A percentile compares a stretch with the other conserved stretches of the same genome.
These are phyloP conservation scores for Trametes elegans DNA, from an alignment of 768 basidiomycete genomes.

Conservation along the genomic window DNA sequence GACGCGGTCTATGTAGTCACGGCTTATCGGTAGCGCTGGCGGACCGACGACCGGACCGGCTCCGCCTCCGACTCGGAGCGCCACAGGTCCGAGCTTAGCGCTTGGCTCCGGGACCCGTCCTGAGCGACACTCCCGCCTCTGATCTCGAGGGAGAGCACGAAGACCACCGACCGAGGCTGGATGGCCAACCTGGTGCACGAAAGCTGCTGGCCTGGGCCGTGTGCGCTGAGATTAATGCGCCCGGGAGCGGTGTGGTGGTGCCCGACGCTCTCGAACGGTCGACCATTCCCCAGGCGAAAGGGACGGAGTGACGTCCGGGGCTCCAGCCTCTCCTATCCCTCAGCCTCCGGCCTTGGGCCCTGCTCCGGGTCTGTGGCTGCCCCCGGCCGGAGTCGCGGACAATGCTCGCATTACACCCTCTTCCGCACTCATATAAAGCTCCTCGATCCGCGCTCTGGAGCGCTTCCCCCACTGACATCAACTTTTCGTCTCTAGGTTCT, in stretches of 20 bases:
- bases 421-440: not conserved
- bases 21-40: no score
- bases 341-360: not conserved
- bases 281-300: no score
- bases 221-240: no score
- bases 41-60: not conserved
- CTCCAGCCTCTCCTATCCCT: not conserved
- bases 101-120: no score
- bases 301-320: conserved; percentile 2
- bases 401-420: not conserved
- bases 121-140: not conserved
- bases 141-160: not conserved
- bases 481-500: not conserved
- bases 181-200: no score
- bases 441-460: not conserved
- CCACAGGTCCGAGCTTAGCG: not conserved
- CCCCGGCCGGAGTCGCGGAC: not conserved
- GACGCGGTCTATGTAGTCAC: no score
- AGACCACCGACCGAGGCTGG: not conserved
- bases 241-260: no score
- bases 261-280: no score
- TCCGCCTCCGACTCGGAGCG: not conserved
- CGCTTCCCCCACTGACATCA: conserved; percentile 2
- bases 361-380: not conserved
- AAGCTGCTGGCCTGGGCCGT: no score